Evolutionary conservation across 306 rosid genomes (phyloP), one percentile per base, ranked within the genome.

Genomic region (Cucurbita argyrosperma): DNA sequence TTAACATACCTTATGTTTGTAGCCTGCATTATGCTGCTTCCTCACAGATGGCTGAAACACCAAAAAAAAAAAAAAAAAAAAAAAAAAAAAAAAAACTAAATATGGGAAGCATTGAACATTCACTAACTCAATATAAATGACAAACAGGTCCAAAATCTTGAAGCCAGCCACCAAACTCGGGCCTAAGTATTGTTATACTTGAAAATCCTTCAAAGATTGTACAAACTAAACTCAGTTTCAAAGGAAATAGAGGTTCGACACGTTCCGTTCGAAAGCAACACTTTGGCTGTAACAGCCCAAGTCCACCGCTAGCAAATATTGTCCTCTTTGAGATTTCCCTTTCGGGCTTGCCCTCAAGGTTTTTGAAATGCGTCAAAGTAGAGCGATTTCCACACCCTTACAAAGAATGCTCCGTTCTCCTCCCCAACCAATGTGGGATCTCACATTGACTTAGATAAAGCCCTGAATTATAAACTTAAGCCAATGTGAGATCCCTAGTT

Each of bases 1-100:
- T 35, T 74, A 43, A 4, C 19, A 57, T 78, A 90, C 98, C 98
- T 94, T 94, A 76, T 94, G 98, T 42, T 94, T 95, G 81, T 95
- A 95, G 69, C 99, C 99, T 26, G 99, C 94, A 79, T 95, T 95
- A 74, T 95, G 99, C 80, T 95, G 99, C 82, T 91, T 95, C 83
- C 99, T 88, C 8, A 95, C 97, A 7, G 99, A 95, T 66, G 99
- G 97, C 99, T 95, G 90, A 77, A 79, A 76, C 64, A 53, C 19
- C 45, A 49, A 12, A 3, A 10, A 46, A 18, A 45, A 35, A 26
- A 45, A 42, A 42, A 42, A 42, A 42, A 5, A 42, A 42, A 42
- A 26, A 26, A 26, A 26, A 26, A 26, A 26, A 26, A 26, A 26
- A 26, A 26, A 26, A 30, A 30, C 14, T 45, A n/a, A 18, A 58